Evolutionary conservation across 202 grass and related monocot species (phyloP), one percentile per base, ranked within the genome.

Genomic region (Eragrostis tef): DNA sequence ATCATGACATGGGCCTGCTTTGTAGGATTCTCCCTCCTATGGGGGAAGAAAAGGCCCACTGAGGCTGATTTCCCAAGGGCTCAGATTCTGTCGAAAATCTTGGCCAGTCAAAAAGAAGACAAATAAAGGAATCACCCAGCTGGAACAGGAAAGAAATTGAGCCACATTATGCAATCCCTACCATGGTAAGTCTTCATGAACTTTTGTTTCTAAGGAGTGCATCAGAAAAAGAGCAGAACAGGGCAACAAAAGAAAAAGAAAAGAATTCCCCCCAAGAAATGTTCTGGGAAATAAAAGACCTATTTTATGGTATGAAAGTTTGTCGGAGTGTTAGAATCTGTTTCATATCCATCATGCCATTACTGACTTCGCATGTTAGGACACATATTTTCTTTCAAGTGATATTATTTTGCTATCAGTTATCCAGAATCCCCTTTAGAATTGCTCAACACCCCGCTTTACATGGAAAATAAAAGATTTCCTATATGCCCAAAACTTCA

Each of bases 151-250:
- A 65, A 16, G 22, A 34, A 57, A 67, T 74, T 42, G 80, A 49
- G 29, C 9, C 10, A 22, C 70, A 31, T 67, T 39, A 41, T 83
- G 31, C 21, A 25, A 59, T 78, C 56, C 44, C 39, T 70, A 78
- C 70, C 10, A 78, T 78, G n/a, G 10, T 8, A 51, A 78, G 29
- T 44, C 43, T 63, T 52, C 27, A 78, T 8, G 5, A 42, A 42
- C 46, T 2, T 41, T 70, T 62, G 25, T 41, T 53, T 71, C 58
- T 69, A 69, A 56, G 45, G 34, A 78, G 19, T 22, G 13, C 39
- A 56, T 21, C 9, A 54, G 41, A 50, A 62, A n/a, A 52, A 51
- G 70, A 11, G 74, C 31, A 21, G 26, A 78, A 45, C 73, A 77
- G 16, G 27, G 24, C 2, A 19, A n/a, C n/a, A n/a, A n/a, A n/a